Conservation (phyloP, 164 flowering plant genomes). For the Berberis vulgaris region DNA sequence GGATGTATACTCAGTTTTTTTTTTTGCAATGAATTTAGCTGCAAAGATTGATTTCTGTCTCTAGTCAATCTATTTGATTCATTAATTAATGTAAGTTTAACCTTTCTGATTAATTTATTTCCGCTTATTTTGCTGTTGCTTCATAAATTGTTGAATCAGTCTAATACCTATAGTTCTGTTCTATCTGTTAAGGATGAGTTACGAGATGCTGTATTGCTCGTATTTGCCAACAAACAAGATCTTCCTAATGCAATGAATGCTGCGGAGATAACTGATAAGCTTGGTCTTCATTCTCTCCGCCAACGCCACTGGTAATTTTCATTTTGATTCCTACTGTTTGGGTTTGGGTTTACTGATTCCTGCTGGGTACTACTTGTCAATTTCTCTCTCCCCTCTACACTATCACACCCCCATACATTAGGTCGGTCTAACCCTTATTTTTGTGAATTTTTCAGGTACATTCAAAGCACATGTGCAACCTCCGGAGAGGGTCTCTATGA, state of each 20-base stretch:
- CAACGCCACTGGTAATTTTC: constrained; percentile 84
- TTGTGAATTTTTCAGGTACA: constrained; percentile 56
- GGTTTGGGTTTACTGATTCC: too few species aligned
- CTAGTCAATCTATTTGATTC: too few species aligned
- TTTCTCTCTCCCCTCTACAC: too few species aligned
- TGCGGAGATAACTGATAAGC: constrained; percentile 97
- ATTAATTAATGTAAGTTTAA: too few species aligned
- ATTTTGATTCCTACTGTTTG: too few species aligned
- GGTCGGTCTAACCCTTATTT: not conserved
- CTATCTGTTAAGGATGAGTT: constrained; percentile 71
- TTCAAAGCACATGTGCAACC: constrained; percentile 98
- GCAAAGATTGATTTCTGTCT: too few species aligned
- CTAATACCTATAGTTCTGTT: not conserved
- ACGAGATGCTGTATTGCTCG: constrained; percentile 95
- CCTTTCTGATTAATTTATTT: not conserved
- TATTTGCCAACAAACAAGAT: constrained; percentile 99
- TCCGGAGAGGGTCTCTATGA: constrained; percentile 95
- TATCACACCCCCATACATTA: too few species aligned
- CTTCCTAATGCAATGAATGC: constrained; percentile 99
- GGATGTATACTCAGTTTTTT: too few species aligned
- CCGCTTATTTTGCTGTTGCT: not conserved
- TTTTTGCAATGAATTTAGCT: too few species aligned
- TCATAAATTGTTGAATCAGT: not conserved
- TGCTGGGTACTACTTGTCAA: too few species aligned
- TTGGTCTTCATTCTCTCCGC: constrained; percentile 91